These are phyloP conservation scores for Apiotrichum porosum DNA, from an alignment of 1,284 basidiomycete genomes.

Conservation along the genomic window DNA sequence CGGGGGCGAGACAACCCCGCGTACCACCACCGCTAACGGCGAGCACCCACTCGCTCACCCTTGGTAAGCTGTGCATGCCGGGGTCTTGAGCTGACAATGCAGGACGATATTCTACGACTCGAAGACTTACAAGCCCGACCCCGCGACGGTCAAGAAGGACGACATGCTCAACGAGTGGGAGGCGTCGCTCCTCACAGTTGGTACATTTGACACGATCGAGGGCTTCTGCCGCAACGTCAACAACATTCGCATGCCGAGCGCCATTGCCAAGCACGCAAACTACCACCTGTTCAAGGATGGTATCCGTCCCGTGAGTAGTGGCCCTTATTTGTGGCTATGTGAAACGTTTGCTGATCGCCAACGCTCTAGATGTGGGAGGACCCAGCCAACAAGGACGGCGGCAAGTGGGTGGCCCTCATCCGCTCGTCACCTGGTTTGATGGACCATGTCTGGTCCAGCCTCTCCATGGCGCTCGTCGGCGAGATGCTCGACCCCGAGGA, in stretches of 20 bases:
- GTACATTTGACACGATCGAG: conserved; percentile 76
- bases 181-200: conserved; percentile 69
- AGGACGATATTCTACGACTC: conserved; percentile 88
- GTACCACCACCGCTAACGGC: conserved; percentile 1
- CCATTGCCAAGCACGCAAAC: conserved; percentile 79
- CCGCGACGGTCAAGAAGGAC: conserved; percentile 44
- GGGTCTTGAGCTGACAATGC: conserved; percentile 1
- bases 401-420: conserved; percentile 92
- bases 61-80: conserved; percentile 57
- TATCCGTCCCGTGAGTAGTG: conserved; percentile 41
- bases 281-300: conserved; percentile 83
- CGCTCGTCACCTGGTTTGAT: conserved; percentile 62
- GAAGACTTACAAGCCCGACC: conserved; percentile 64
- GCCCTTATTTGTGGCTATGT: neutral
- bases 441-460: conserved; percentile 84
- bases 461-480: conserved; percentile 85
- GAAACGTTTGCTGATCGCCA: conserved; percentile 51
- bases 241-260: conserved; percentile 84
- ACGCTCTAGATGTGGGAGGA: conserved; percentile 87
- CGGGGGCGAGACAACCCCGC: neutral
- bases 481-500: conserved; percentile 78
- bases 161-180: conserved; percentile 46
- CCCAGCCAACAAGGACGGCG: conserved; percentile 79
- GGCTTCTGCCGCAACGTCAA: conserved; percentile 91
- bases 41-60: conserved; percentile 77